Conservation (phyloP, 2,329 filamentous ascomycete genomes). For the Dactylonectria estremocensis region DNA sequence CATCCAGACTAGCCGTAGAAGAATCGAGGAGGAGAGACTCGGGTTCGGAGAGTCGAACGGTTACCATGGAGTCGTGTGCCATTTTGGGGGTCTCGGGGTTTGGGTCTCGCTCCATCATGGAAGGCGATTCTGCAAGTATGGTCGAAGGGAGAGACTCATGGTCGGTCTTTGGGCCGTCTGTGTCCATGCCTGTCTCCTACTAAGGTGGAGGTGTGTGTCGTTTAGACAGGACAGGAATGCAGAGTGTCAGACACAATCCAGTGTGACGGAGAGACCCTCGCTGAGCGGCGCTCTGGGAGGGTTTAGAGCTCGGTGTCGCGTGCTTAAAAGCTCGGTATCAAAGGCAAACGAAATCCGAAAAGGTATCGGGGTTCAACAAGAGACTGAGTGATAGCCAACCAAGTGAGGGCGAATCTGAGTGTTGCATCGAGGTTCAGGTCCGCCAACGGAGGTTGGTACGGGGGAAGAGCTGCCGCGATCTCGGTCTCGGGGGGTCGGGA, state of each 20-base stretch:
- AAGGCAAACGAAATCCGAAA: slow-evolving; percentile 23
- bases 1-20: slow-evolving; percentile 32
- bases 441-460: slow-evolving; percentile 34
- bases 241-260: slow-evolving; percentile 49
- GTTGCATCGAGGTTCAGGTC: slow-evolving; percentile 47
- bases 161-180: slow-evolving; percentile 43
- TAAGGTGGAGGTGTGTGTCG: slow-evolving; percentile 35
- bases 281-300: slow-evolving; percentile 35
- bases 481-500: slow-evolving; percentile 25
- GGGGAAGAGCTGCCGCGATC: slow-evolving; percentile 30
- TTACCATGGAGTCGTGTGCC: slow-evolving; percentile 81
- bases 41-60: slow-evolving; percentile 79
- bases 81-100: slow-evolving; percentile 55
- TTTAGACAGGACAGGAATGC: slow-evolving; percentile 47
- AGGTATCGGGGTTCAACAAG: slow-evolving; percentile 19
- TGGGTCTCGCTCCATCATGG: slow-evolving; percentile 46
- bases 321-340: slow-evolving; percentile 30
- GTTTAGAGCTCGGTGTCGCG: slow-evolving; percentile 34
- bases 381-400: slow-evolving; percentile 30
- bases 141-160: slow-evolving; percentile 49
- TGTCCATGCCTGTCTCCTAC: slow-evolving; percentile 49
- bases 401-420: slow-evolving; percentile 35
- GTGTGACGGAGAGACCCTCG: slow-evolving; percentile 41
- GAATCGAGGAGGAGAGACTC: slow-evolving; percentile 64
- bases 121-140: slow-evolving; percentile 38